phyloP scores from a whole-genome alignment of 768 basidiomycete species.

The Boletus tomentosulus region DNA sequence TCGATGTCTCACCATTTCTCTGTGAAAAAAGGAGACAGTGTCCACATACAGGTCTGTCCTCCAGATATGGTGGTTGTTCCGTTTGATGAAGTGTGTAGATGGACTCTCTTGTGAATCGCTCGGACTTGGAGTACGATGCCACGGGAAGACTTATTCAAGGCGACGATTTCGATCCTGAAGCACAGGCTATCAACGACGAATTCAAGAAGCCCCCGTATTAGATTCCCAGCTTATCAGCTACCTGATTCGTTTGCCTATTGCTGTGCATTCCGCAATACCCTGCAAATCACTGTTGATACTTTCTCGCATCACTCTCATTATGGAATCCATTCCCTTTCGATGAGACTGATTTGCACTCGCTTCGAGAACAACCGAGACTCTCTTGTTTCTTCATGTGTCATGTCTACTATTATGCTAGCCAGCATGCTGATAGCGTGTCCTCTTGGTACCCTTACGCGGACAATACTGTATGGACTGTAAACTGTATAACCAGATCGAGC shows the following conservation, averaged over 20 bases:
- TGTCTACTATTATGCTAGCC: neutral
- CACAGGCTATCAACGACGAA: constrained; percentile 54
- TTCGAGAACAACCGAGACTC: neutral
- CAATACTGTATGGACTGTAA: neutral
- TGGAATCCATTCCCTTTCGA: neutral
- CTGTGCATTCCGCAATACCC: neutral
- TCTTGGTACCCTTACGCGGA: neutral
- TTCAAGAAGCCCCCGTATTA: constrained; percentile 57
- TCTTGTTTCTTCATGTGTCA: constrained; percentile 2
- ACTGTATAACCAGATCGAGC: neutral
- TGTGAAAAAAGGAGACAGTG: constrained; percentile 43
- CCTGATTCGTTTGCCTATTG: too few species aligned
- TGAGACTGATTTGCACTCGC: neutral
- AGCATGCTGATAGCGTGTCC: neutral
- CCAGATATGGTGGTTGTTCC: neutral
- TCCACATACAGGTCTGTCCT: constrained; percentile 55
- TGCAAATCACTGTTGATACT: neutral
- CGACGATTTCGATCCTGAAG: constrained; percentile 54
- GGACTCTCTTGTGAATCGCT: constrained; percentile 55
- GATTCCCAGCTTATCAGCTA: neutral
- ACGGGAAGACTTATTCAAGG: constrained; percentile 46
- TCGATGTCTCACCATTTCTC: constrained; percentile 22
- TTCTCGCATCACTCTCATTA: neutral
- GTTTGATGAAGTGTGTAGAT: constrained; percentile 39
- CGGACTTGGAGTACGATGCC: constrained; percentile 51